Percentiles rank a stretch among this genome's conserved stretches.
Conservation (phyloP, 371 early-diverging fungal genomes). For the Zychaea mexicana region DNA sequence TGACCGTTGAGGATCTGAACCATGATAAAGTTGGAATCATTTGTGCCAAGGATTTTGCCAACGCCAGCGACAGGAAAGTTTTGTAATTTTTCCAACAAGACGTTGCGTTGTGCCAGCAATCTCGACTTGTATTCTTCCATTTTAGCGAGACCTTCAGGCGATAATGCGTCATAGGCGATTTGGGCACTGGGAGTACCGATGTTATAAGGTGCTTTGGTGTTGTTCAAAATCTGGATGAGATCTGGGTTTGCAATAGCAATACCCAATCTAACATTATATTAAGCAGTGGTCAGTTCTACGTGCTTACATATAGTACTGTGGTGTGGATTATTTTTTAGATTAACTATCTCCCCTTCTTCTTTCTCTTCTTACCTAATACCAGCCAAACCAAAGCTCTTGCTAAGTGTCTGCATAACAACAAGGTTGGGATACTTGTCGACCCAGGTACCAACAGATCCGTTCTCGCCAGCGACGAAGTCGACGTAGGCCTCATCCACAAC, state of each 20-base stretch:
- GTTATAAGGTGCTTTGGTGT: constrained; percentile 98
- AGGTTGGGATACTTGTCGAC: constrained; percentile 86
- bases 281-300: neutral
- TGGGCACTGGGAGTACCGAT: constrained; percentile 86
- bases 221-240: constrained; percentile 88
- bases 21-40: constrained; percentile 95
- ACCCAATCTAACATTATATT: constrained; percentile 61
- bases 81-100: constrained; percentile 60
- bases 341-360: too few species aligned
- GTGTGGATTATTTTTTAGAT: too few species aligned
- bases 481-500: constrained; percentile 98
- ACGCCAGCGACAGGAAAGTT: constrained; percentile 52
- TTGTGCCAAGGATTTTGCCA: constrained; percentile 78
- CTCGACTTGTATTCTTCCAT: constrained; percentile 64
- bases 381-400: constrained; percentile 97
- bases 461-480: constrained; percentile 81
- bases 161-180: constrained; percentile 80
- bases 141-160: constrained; percentile 64
- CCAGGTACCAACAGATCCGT: constrained; percentile 78
- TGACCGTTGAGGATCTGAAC: constrained; percentile 71
- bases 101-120: constrained; percentile 66
- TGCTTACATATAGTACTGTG: too few species aligned
- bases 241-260: constrained; percentile 82
- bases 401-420: constrained; percentile 95
- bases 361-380: constrained; percentile 65